Evolutionary conservation across 306 rosid species (phyloP).

Genomic region (Crotalaria pallida): DNA sequence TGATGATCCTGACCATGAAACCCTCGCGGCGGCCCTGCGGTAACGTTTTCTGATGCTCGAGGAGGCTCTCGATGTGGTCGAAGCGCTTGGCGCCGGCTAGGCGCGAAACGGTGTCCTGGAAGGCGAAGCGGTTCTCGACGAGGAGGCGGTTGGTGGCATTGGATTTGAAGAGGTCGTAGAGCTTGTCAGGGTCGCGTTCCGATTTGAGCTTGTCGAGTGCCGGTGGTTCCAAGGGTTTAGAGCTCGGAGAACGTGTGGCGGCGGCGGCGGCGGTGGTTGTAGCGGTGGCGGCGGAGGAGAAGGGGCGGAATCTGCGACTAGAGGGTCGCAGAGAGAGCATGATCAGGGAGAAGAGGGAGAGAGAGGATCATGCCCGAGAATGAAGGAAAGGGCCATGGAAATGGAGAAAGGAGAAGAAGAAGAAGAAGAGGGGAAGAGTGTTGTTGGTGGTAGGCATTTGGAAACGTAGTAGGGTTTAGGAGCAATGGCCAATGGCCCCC

Average conservation of each 20-base stretch:
- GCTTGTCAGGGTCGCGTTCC: constrained; percentile 57
- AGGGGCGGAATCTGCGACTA: constrained; percentile 56
- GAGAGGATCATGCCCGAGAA: constrained; percentile 28
- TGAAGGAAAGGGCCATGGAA: not conserved
- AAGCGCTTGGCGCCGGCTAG: constrained; percentile 68
- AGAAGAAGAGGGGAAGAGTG: not conserved
- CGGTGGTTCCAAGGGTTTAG: constrained; percentile 41
- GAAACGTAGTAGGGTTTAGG: not conserved
- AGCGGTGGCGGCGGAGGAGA: constrained; percentile 18
- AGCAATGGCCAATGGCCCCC: no score
- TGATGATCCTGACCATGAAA: constrained; percentile 57
- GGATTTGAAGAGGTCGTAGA: constrained; percentile 55
- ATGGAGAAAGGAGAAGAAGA: not conserved
- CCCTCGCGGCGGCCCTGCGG: constrained; percentile 78
- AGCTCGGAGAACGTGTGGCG: not conserved
- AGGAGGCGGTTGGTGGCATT: constrained; percentile 62
- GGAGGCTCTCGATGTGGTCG: constrained; percentile 57
- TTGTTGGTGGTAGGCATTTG: not conserved
- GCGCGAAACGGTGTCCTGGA: constrained; percentile 60
- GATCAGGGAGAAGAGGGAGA: constrained; percentile 30
- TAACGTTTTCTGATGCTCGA: constrained; percentile 64
- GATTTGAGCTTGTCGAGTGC: constrained; percentile 51
- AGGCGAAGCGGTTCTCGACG: constrained; percentile 57
- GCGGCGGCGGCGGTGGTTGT: not conserved
- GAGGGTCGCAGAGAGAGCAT: constrained; percentile 70